Evolutionary conservation across 2,329 filamentous ascomycete genomes (phyloP), one percentile per base, ranked within the genome.

Genomic region (Arthrobotrys megalospora): DNA sequence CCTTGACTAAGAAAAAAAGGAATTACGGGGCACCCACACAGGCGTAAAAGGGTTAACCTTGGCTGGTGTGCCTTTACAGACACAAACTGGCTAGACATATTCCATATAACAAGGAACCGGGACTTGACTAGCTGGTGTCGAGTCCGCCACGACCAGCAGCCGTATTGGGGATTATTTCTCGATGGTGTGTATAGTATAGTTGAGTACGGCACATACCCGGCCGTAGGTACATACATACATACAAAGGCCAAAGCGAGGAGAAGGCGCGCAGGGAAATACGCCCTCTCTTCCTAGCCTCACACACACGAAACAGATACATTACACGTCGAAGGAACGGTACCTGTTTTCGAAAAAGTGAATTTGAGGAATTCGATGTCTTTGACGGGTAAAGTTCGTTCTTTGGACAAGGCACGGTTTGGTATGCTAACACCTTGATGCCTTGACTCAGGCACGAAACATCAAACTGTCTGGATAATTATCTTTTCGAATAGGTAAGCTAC

Each of bases 151-250:
- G 60, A 71, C 66, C 73, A 67, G 60, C 60, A 71, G 52, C 60
- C 43, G 36, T n/a, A 76, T 76, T 53, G 66, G 73, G 60, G n/a
- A 70, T 64, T 76, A 67, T 71, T 67, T 66, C 41, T 43, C 53
- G 53, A 47, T 67, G 69, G 69, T 73, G 50, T 75, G 45, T 67
- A 12, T 55, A 34, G 45, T 43, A 11, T 55, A 45, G n/a, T n/a
- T n/a, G n/a, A n/a, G 34, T 76, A 76, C 72, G 72, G 72, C 64
- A 76, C 72, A 76, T 76, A 76, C 72, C 72, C 72, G 72, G 65
- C 68, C 52, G 28, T 10, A 47, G 38, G 41, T 43, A 68, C 48
- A 66, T 41, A 43, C 41, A 38, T 36, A 66, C 24, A 28, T 28
- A 67, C 73, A 71, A 71, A 71, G 66, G 62, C 60, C 66, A 77